Evolutionary conservation across 2,329 filamentous ascomycete genomes (phyloP).

Genomic region (Fonsecaea pugnacius): DNA sequence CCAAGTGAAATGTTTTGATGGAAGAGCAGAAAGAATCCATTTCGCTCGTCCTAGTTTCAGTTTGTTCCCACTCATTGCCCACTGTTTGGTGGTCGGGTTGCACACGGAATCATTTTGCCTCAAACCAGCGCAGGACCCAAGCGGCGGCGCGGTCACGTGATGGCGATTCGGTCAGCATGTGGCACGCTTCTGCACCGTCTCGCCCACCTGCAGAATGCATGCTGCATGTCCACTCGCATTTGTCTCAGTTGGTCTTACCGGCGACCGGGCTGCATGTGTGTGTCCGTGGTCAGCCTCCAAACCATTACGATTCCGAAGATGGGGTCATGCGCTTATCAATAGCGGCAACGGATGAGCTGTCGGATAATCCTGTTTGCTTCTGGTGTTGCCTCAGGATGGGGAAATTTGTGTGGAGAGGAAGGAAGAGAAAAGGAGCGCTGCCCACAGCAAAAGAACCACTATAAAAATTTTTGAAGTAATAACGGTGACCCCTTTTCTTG

Average conservation of each 20-base stretch:
- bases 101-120: not conserved
- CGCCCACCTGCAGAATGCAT: slow-evolving; percentile 15
- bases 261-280: slow-evolving; percentile 11
- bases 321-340: slow-evolving; percentile 7
- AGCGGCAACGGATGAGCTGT: slow-evolving; percentile 3
- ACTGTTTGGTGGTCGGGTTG: not conserved
- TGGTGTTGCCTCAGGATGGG: not conserved
- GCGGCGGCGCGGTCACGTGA: slow-evolving; percentile 11
- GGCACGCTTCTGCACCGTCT: slow-evolving; percentile 6
- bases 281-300: slow-evolving; percentile 3
- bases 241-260: slow-evolving; percentile 21
- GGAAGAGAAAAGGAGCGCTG: not conserved
- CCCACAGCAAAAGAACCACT: not conserved
- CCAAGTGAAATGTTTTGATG: not conserved
- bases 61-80: slow-evolving; percentile 3
- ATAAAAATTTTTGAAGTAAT: not conserved
- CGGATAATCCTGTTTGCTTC: slow-evolving; percentile 2
- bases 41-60: slow-evolving; percentile 3
- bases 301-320: slow-evolving; percentile 15
- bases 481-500: not conserved
- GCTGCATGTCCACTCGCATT: slow-evolving; percentile 13
- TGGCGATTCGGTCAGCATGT: not conserved
- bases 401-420: not conserved
- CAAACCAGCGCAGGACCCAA: slow-evolving; percentile 3
- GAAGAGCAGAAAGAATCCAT: not conserved